Base-by-base conservation (phyloP, 495 filamentous ascomycete genomes). In the Penicillium goetzii region DNA sequence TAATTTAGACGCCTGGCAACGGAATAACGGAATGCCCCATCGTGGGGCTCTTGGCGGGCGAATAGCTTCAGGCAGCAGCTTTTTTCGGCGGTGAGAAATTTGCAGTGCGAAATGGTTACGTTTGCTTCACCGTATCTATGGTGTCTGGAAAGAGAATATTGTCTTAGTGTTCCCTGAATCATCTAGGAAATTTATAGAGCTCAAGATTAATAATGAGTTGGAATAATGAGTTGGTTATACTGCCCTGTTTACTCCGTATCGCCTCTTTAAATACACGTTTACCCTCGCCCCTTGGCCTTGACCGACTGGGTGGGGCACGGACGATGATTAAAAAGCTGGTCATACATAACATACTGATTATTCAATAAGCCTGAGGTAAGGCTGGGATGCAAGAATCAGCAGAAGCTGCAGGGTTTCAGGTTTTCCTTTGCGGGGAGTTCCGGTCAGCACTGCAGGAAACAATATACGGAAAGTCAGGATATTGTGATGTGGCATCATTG, bases 51-150 rank as follows among this genome's bases (percentile, higher is more conserved):
- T 53, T 56, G 49, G 56, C 53, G 43, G 45, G 60, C 15, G 43
- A 63, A 45, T 43, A 45, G 41, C 41, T 56, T 62, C 60, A 62
- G 64, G 59, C 59, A 62, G 64, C 64, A 61, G 55, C 38, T 33
- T 66, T 66, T 50, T 40, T 32, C 6, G 11, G 53, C 15, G 19
- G 0, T 2, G 30, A 3, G 5, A 9, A 30, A n/a, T n/a, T 4
- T 14, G 12, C 15, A 4, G 15, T 4, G 14, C 25, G 11, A 4
- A 30, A 30, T 0, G 23, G 38, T 19, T 7, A 17, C 15, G 2
- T 38, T 38, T 11, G 4, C 14, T 15, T 38, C 12, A 10, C 1
- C 15, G 1, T 15, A 14, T 38, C 12, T 38, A 38, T 15, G 7
- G 15, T 38, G 15, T 6, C 28, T 30, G 28, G 28, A 30, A 30